Percentiles rank a stretch among this genome's conserved stretches.
Conservation (phyloP, 140 eudicot species). For the Anethum foeniculum region DNA sequence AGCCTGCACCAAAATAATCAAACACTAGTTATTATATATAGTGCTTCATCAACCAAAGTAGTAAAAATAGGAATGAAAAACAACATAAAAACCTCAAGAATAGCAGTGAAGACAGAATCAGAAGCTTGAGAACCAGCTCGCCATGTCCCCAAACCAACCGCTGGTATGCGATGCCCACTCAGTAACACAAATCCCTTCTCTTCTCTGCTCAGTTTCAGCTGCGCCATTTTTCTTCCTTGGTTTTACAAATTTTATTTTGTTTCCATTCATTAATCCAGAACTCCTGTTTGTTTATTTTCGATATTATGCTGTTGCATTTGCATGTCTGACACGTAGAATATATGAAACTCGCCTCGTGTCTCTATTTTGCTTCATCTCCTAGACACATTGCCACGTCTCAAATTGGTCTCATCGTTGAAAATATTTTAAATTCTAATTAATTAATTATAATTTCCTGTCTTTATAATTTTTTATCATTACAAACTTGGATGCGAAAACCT, state of each 20-base stretch:
- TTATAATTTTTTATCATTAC: no score
- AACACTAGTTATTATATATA: neutral
- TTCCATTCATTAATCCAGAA: neutral
- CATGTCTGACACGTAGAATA: neutral
- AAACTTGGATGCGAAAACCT: no score
- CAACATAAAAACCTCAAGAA: conserved; percentile 33
- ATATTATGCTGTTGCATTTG: neutral
- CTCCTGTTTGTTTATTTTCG: neutral
- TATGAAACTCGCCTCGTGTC: neutral
- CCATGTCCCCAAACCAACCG: conserved; percentile 72
- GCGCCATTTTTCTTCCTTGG: conserved; percentile 23
- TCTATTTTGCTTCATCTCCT: neutral
- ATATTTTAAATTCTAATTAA: no score
- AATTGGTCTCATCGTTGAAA: no score
- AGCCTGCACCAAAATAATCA: conserved; percentile 24
- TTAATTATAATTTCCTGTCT: no score
- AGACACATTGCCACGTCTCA: neutral
- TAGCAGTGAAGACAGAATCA: conserved; percentile 41
- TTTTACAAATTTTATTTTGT: neutral
- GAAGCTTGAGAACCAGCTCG: conserved; percentile 33
- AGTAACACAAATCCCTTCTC: conserved; percentile 22
- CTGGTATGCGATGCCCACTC: conserved; percentile 57
- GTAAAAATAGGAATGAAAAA: neutral
- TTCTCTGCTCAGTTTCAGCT: conserved; percentile 24
- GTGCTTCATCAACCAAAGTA: neutral